Percentiles rank a stretch among this genome's conserved stretches.
These are phyloP conservation scores for Sclerotinia spermophila DNA, from an alignment of 2,329 filamentous ascomycete species.

Conservation along the genomic window DNA sequence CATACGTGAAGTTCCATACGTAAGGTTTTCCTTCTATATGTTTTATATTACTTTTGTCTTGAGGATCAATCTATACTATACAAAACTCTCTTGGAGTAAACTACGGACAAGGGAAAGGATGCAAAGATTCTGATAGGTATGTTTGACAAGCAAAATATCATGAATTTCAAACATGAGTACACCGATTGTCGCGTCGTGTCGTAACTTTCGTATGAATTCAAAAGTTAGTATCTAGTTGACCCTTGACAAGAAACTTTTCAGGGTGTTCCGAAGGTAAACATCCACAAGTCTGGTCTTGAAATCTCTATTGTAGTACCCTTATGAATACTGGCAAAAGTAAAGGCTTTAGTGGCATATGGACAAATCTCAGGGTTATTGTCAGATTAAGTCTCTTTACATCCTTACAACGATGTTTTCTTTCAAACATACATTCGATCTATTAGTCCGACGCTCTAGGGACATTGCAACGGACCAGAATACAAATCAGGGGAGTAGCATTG, in stretches of 20 bases:
- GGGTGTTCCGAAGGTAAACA: neutral
- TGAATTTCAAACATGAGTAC: neutral
- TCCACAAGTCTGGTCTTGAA: neutral
- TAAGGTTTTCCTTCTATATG: neutral
- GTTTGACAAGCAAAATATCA: neutral
- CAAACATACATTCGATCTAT: neutral
- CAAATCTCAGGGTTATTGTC: neutral
- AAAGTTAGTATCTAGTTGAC: neutral
- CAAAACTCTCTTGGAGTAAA: neutral
- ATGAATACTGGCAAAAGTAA: neutral
- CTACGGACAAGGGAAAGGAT: neutral
- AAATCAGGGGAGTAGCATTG: neutral
- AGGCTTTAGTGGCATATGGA: neutral
- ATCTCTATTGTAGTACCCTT: neutral
- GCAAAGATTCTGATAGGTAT: neutral
- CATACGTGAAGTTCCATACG: neutral
- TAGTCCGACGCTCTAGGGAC: neutral
- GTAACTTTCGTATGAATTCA: neutral
- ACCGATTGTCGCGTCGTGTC: neutral
- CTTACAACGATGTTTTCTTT: neutral
- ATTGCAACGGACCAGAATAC: neutral
- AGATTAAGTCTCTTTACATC: neutral
- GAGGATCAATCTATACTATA: neutral
- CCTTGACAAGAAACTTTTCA: neutral
- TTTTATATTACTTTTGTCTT: neutral